These are phyloP conservation scores for Quercus dentata DNA, from an alignment of 306 rosid genomes.

Conservation along the genomic window DNA sequence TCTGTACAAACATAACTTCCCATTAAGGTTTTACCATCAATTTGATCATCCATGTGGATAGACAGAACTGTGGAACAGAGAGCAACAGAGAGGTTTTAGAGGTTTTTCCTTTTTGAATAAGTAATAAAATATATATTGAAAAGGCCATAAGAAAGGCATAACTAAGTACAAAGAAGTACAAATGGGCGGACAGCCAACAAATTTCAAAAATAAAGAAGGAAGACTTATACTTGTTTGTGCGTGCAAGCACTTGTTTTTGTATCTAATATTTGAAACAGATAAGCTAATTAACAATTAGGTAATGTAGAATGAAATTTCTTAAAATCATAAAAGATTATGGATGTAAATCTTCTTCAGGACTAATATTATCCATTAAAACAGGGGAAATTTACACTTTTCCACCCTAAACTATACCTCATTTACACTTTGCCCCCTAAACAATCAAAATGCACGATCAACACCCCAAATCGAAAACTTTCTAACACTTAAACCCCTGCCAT, in stretches of 20 bases:
- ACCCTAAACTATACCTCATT: no score
- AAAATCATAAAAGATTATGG: not conserved
- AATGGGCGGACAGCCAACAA: not conserved
- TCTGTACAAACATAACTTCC: conserved; percentile 86
- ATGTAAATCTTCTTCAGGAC: not conserved
- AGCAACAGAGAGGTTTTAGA: not conserved
- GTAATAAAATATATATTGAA: not conserved
- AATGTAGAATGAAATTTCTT: not conserved
- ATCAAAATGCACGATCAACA: no score
- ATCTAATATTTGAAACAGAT: not conserved
- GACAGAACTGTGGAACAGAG: conserved; percentile 58
- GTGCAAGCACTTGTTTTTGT: not conserved
- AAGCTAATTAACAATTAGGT: not conserved
- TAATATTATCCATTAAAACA: not conserved
- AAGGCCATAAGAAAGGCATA: not conserved
- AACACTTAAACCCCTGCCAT: no score
- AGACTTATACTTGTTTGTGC: not conserved
- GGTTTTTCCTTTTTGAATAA: not conserved
- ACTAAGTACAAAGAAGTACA: not conserved
- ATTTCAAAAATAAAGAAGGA: not conserved
- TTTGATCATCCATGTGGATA: conserved; percentile 95
- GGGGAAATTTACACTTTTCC: no score
- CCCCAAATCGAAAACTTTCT: no score
- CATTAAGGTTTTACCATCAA: conserved; percentile 76
- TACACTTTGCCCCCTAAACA: no score